These are phyloP conservation scores for Fusarium sp. DNA, from an alignment of 2,329 filamentous ascomycete genomes.

Conservation along the genomic window DNA sequence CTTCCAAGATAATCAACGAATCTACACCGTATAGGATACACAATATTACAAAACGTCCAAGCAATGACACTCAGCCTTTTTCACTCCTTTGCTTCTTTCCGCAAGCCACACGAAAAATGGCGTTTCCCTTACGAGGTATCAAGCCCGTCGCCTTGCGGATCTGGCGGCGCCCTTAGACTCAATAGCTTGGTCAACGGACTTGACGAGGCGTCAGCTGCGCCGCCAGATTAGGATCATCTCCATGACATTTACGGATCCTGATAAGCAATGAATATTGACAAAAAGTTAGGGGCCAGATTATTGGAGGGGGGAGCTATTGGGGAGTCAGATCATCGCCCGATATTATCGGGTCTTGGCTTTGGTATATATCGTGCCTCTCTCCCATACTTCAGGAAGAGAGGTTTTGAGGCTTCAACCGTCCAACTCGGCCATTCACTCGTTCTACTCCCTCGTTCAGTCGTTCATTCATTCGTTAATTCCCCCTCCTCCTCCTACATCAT, in stretches of 20 bases:
- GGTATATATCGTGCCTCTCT: neutral
- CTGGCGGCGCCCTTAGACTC: slow-evolving; percentile 2
- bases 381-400: neutral
- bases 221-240: neutral
- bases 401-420: slow-evolving; percentile 15
- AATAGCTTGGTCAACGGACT: neutral
- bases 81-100: neutral
- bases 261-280: neutral
- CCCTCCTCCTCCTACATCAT: slow-evolving; percentile 5
- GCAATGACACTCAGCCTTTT: neutral
- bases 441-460: neutral
- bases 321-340: neutral
- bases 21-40: neutral
- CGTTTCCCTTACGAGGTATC: neutral
- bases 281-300: neutral
- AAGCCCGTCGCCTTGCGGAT: neutral
- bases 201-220: neutral
- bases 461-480: slow-evolving; percentile 8
- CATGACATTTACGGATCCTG: neutral
- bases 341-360: neutral
- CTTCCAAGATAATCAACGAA: neutral
- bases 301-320: neutral
- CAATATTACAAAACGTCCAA: neutral
- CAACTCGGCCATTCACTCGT: slow-evolving; percentile 27
- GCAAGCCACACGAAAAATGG: neutral